Evolutionary conservation across 805 yeast genomes (phyloP).

Genomic region (Metschnikowia kunwiensis): DNA sequence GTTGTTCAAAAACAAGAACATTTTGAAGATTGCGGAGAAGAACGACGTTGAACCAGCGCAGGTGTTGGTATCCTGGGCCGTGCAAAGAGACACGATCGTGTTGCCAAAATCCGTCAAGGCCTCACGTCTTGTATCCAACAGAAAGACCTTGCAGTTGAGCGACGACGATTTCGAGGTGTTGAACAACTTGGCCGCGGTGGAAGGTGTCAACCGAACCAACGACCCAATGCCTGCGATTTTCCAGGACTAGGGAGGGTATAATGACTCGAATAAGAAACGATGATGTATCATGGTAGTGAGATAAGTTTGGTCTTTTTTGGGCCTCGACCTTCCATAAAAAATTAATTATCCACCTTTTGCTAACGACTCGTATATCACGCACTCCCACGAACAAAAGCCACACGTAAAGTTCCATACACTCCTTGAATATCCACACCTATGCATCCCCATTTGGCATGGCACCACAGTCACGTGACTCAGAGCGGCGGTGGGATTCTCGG

Average conservation of each 20-base stretch:
- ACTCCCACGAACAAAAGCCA: too few species aligned
- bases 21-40: constrained; percentile 25
- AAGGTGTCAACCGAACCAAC: constrained; percentile 32
- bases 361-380: too few species aligned
- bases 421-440: too few species aligned
- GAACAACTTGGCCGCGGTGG: constrained; percentile 28
- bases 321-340: too few species aligned
- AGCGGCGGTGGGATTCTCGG: too few species aligned
- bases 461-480: too few species aligned
- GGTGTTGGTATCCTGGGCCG: constrained; percentile 56
- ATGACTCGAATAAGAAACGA: too few species aligned
- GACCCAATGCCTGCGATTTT: constrained; percentile 19
- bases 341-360: too few species aligned
- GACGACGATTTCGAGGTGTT: constrained; percentile 37
- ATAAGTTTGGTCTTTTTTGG: too few species aligned
- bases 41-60: constrained; percentile 45
- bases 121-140: constrained; percentile 35
- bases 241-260: constrained; percentile 10
- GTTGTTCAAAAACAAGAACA: constrained; percentile 40
- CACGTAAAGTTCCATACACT: too few species aligned
- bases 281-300: too few species aligned
- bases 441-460: too few species aligned
- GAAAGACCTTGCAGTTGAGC: constrained; percentile 31
- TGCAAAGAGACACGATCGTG: constrained; percentile 52
- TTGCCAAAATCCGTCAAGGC: constrained; percentile 26